Base-by-base conservation (phyloP, 176 grass and related monocot species). In the Oryza officinalis region DNA sequence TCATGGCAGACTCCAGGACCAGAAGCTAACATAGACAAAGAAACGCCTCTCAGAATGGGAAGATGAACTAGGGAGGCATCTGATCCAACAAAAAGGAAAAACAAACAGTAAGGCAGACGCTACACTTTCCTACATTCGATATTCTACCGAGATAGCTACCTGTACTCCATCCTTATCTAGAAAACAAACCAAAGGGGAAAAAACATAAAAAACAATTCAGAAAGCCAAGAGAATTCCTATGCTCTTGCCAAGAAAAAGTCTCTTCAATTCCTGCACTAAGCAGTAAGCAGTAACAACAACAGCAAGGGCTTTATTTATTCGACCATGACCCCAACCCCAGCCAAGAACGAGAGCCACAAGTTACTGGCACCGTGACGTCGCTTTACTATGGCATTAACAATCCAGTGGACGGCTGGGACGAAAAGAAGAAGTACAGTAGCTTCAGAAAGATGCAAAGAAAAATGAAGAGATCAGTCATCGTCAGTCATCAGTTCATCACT, bases 121-220 rank as follows among this genome's bases (percentile, higher is more conserved):
- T 64, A 6, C 47, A 37, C 69, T 54, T 72, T 57, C 32, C 25
- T 3, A 80, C 23, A 64, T 69, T 75, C 76, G 63, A 89, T 76
- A 71, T 81, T 89, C 83, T 78, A 72, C 67, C 27, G 14, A 32
- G 54, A 81, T 9, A 65, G 65, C 83, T n/a, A 65, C 37, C 0
- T 14, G 61, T 43, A 30, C 82, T 25, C 9, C 72, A 86, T 82
- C 83, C 88, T 86, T 86, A 90, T 90, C 88, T 64, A 57, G 41
- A 13, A 27, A 75, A 49, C n/a, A 63, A 30, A 52, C 4, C 45
- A 3, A 83, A 61, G 10, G 23, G 28, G 44, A 30, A 30, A 15
- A 22, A 1, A 6, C 13, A 49, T 49, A 3, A 49, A 49, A 49
- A 49, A 4, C 47, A 50, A 50, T 68, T 2, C n/a, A n/a, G n/a